Evolutionary conservation across 2,329 filamentous ascomycete genomes (phyloP).

Genomic region (Orbilia ellipsospora): DNA sequence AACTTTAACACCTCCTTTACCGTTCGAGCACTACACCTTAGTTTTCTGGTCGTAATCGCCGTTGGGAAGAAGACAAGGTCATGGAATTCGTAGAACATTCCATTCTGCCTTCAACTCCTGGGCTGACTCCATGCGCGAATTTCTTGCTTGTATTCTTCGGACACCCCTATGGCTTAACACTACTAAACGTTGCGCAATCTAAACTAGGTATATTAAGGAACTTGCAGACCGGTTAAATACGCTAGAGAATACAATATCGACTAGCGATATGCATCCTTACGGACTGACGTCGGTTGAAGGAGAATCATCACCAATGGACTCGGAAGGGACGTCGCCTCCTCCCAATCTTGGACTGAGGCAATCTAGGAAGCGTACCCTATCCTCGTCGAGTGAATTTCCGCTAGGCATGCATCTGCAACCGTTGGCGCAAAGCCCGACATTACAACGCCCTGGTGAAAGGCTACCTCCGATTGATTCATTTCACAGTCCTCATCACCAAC

Average conservation of each 20-base stretch:
- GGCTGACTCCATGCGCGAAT: conserved; percentile 56
- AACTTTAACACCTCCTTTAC: too few species aligned
- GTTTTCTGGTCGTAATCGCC: conserved; percentile 30
- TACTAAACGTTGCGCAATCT: conserved; percentile 52
- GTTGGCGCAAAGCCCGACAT: conserved; percentile 57
- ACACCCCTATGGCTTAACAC: conserved; percentile 54
- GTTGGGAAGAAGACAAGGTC: conserved; percentile 39
- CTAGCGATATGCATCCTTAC: conserved; percentile 59
- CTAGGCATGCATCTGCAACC: conserved; percentile 59
- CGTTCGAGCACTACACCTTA: background rate
- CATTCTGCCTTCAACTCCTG: conserved; percentile 53
- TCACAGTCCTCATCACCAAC: conserved; percentile 59
- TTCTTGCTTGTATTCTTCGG: conserved; percentile 32
- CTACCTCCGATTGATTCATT: conserved; percentile 60
- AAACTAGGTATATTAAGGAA: conserved; percentile 83
- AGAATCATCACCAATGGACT: conserved; percentile 59
- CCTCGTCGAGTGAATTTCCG: conserved; percentile 60
- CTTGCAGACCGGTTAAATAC: conserved; percentile 84
- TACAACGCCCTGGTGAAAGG: conserved; percentile 57
- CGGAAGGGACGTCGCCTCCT: conserved; percentile 59
- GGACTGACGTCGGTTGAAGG: conserved; percentile 58
- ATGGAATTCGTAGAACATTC: conserved; percentile 55
- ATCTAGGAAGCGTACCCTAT: conserved; percentile 66
- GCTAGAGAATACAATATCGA: conserved; percentile 80
- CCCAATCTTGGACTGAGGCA: conserved; percentile 54